phyloP scores from a whole-genome alignment of 352 stramenopile genomes.

The Thalassiosira livingstoniorum region DNA sequence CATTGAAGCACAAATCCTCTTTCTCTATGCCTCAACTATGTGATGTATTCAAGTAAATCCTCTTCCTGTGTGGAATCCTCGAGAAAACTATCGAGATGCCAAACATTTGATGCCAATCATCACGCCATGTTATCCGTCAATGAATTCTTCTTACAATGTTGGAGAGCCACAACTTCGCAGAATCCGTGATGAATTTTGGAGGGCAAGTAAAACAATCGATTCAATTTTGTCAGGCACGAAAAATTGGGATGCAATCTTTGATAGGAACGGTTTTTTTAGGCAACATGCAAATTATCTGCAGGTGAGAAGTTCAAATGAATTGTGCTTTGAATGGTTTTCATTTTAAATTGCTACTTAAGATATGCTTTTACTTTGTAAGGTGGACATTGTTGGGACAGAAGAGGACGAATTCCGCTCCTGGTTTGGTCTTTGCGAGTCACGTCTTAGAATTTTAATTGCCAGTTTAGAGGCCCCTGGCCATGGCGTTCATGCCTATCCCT shows the following conservation, averaged over 20 bases:
- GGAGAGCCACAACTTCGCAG: slow-evolving; percentile 90
- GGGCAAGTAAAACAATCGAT: slow-evolving; percentile 83
- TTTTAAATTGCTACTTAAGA: too few species aligned
- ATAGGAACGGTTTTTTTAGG: slow-evolving; percentile 62
- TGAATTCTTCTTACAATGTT: slow-evolving; percentile 99
- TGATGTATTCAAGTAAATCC: slow-evolving; percentile 3
- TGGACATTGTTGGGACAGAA: slow-evolving; percentile 91
- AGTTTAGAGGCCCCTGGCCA: slow-evolving; percentile 70
- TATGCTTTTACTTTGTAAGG: slow-evolving; percentile 91
- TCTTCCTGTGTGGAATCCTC: slow-evolving; percentile 83
- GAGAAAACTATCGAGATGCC: slow-evolving; percentile 86
- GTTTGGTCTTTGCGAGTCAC: slow-evolving; percentile 93
- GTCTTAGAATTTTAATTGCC: slow-evolving; percentile 90
- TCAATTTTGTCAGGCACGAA: slow-evolving; percentile 32
- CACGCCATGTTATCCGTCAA: slow-evolving; percentile 96
- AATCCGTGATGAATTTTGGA: slow-evolving; percentile 91
- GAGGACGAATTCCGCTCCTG: slow-evolving; percentile 92
- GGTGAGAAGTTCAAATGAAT: too few species aligned
- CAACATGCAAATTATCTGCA: slow-evolving; percentile 69
- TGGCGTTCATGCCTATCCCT: slow-evolving; percentile 72
- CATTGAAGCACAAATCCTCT: neutral
- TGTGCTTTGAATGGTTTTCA: too few species aligned
- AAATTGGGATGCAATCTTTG: slow-evolving; percentile 86
- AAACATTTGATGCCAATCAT: slow-evolving; percentile 98
- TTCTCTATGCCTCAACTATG: neutral